phyloP scores from a whole-genome alignment of 1,284 basidiomycete species.

The Phlebopus sp. region DNA sequence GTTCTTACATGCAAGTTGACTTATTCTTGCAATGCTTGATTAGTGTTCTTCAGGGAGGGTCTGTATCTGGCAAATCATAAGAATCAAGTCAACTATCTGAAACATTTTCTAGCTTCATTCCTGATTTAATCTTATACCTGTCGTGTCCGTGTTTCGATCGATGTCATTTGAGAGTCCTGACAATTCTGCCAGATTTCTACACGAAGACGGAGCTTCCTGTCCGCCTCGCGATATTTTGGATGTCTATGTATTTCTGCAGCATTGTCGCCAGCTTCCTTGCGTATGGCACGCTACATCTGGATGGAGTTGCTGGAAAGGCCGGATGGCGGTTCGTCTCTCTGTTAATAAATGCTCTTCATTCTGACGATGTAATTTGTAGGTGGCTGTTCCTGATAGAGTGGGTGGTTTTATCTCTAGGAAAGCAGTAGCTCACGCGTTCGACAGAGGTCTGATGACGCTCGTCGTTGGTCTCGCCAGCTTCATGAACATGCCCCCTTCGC shows the following conservation, averaged over 20 bases:
- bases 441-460: conserved; percentile 50
- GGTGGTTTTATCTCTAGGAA: conserved; percentile 10
- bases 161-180: background rate
- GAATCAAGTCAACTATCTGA: background rate
- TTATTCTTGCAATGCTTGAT: conserved; percentile 8
- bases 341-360: background rate
- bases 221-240: conserved; percentile 68
- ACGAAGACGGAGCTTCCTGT: conserved; percentile 66
- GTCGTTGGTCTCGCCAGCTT: conserved; percentile 59
- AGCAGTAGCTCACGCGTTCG: background rate
- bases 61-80: conserved; percentile 2
- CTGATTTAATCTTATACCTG: conserved; percentile 63
- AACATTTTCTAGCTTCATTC: conserved; percentile 42
- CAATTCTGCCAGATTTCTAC: conserved; percentile 43
- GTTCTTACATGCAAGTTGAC: background rate
- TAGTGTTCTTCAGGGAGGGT: conserved; percentile 60
- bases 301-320: conserved; percentile 51
- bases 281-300: conserved; percentile 59
- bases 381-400: conserved; percentile 29
- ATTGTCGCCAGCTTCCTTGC: conserved; percentile 63
- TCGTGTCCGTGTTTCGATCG: conserved; percentile 43
- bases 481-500: conserved; percentile 67
- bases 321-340: conserved; percentile 52
- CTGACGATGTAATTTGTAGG: conserved; percentile 4
- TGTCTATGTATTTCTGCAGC: conserved; percentile 44